These are phyloP conservation scores for Thermothielavioides terrestris DNA, from an alignment of 495 filamentous ascomycete genomes.

Conservation along the genomic window DNA sequence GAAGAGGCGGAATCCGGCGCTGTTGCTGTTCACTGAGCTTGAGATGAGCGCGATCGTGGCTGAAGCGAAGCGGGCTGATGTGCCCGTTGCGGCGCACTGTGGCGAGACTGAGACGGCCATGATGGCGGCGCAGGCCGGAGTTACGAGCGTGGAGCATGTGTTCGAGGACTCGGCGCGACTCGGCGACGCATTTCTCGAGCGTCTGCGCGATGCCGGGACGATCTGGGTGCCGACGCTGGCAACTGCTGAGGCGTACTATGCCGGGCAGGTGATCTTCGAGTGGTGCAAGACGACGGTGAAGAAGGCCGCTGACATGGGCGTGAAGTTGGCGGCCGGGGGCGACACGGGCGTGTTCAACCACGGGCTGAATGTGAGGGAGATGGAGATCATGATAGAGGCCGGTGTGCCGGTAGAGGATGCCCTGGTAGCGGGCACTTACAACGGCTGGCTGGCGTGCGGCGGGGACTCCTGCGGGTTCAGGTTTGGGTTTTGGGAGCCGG, in stretches of 20 bases:
- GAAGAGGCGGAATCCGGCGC: conserved; percentile 30
- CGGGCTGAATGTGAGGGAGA: conserved; percentile 41
- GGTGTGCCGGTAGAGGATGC: conserved; percentile 41
- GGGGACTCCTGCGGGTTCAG: conserved; percentile 37
- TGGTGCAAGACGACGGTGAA: conserved; percentile 23
- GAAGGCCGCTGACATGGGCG: conserved; percentile 23
- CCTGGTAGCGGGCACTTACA: conserved; percentile 36
- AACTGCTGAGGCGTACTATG: conserved; percentile 25
- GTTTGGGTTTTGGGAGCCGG: conserved; percentile 42
- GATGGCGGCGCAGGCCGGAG: conserved; percentile 42
- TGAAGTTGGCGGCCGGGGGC: conserved; percentile 40
- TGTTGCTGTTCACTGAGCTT: conserved; percentile 35
- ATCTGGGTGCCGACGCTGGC: conserved; percentile 46
- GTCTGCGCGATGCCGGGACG: no score
- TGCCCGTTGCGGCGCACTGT: conserved; percentile 41
- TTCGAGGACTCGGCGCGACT: conserved; percentile 31
- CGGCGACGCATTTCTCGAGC: conserved; percentile 26
- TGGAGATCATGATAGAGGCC: conserved; percentile 44
- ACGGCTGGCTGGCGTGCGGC: conserved; percentile 47
- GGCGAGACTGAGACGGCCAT: conserved; percentile 33
- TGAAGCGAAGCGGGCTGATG: conserved; percentile 32
- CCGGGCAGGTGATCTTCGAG: conserved; percentile 13
- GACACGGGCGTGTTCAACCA: conserved; percentile 46
- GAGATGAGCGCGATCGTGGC: conserved; percentile 46
- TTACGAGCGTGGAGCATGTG: conserved; percentile 45